phyloP scores from a whole-genome alignment of 352 stramenopile genomes.

The Globisporangium cylindrosporum region DNA sequence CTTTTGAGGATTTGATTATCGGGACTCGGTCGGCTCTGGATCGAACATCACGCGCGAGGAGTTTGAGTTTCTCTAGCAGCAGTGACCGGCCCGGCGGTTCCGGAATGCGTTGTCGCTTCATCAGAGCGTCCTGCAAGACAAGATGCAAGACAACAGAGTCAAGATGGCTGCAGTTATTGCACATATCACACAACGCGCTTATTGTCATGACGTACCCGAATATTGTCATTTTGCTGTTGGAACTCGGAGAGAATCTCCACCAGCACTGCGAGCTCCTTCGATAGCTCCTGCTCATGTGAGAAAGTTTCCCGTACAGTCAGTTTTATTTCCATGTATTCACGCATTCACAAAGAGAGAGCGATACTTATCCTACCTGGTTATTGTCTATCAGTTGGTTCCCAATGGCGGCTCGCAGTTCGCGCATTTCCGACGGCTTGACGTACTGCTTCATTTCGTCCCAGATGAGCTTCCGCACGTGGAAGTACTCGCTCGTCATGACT shows the following conservation, averaged over 20 bases:
- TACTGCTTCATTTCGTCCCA: constrained; percentile 72
- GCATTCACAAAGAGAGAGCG: background rate
- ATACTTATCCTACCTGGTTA: constrained; percentile 39
- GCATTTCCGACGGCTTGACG: constrained; percentile 48
- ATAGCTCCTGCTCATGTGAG: constrained; percentile 33
- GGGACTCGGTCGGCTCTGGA: constrained; percentile 13
- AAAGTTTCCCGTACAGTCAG: background rate
- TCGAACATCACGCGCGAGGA: constrained; percentile 46
- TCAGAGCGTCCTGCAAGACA: constrained; percentile 47
- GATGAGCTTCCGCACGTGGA: constrained; percentile 64
- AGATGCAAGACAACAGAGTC: background rate
- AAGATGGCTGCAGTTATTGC: background rate
- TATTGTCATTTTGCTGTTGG: constrained; percentile 72
- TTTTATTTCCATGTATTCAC: background rate
- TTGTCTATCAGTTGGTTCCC: constrained; percentile 63
- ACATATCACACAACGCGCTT: background rate
- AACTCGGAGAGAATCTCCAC: constrained; percentile 79
- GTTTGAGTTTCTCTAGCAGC: constrained; percentile 73
- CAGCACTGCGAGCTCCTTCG: constrained; percentile 52
- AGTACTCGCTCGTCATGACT: constrained; percentile 48
- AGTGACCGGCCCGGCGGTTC: constrained; percentile 63
- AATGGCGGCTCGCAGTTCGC: constrained; percentile 58
- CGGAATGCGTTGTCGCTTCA: constrained; percentile 42
- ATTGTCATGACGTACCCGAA: constrained; percentile 39
- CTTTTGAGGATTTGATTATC: constrained; percentile 34